phyloP scores from a whole-genome alignment of 192 early-diverging fungal species.

The Coemansia sp. region DNA sequence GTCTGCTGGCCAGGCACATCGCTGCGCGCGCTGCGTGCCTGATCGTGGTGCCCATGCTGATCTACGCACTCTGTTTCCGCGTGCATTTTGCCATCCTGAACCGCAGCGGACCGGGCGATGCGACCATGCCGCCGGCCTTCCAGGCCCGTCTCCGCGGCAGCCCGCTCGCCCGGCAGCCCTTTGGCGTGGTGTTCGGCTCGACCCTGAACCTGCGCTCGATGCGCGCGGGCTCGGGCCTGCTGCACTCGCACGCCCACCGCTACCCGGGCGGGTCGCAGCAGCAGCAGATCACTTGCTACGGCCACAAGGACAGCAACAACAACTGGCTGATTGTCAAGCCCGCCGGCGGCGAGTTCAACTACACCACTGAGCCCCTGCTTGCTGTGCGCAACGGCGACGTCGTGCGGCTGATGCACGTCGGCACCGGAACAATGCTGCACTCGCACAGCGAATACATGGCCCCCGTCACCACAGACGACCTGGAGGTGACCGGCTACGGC shows the following conservation, averaged over 20 bases:
- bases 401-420: conserved; percentile 69
- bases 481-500: conserved; percentile 93
- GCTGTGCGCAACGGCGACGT: conserved; percentile 68
- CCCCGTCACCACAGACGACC: conserved; percentile 66
- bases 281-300: conserved; percentile 95
- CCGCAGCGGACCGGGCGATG: conserved; percentile 79
- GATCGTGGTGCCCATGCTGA: conserved; percentile 72
- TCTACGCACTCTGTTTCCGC: conserved; percentile 82
- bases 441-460: conserved; percentile 68
- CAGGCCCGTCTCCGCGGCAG: conserved; percentile 85
- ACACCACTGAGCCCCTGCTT: conserved; percentile 18
- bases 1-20: conserved; percentile 76
- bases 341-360: conserved; percentile 17
- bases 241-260: conserved; percentile 91
- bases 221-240: conserved; percentile 79
- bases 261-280: conserved; percentile 86
- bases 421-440: conserved; percentile 63
- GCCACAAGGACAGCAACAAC: conserved; percentile 92
- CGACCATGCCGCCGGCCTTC: conserved; percentile 92
- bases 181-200: conserved; percentile 91
- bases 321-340: conserved; percentile 71
- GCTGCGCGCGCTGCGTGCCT: conserved; percentile 72
- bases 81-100: conserved; percentile 87
- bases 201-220: conserved; percentile 79
- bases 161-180: conserved; percentile 71